Percentiles rank a stretch among this genome's conserved stretches.
phyloP scores from a whole-genome alignment of 2,329 filamentous ascomycete genomes.

The Aspergillus brasiliensis region DNA sequence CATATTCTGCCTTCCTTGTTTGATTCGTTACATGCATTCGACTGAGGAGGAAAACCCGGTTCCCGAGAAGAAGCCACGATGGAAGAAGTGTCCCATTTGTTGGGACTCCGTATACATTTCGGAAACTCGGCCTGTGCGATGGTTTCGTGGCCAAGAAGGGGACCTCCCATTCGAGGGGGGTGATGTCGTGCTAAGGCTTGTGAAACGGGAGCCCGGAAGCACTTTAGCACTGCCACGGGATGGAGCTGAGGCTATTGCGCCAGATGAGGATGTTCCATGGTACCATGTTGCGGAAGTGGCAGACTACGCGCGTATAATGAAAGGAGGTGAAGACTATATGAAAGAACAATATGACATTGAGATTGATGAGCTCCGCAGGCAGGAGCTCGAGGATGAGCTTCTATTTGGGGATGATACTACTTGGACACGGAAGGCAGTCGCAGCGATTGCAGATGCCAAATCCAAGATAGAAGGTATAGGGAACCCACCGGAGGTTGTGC shows the following conservation, averaged over 20 bases:
- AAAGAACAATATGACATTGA: constrained; percentile 75
- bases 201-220: constrained; percentile 76
- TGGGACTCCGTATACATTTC: constrained; percentile 92
- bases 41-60: constrained; percentile 67
- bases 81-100: constrained; percentile 96
- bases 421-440: constrained; percentile 84
- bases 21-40: constrained; percentile 95
- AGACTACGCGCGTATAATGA: constrained; percentile 95
- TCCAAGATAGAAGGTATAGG: constrained; percentile 72
- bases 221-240: constrained; percentile 87
- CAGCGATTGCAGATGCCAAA: constrained; percentile 71
- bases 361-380: constrained; percentile 69
- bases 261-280: constrained; percentile 84
- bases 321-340: constrained; percentile 89
- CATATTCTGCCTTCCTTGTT: constrained; percentile 91
- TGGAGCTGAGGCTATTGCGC: constrained; percentile 68
- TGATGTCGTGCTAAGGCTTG: constrained; percentile 85
- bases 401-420: constrained; percentile 92
- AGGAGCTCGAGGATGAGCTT: constrained; percentile 86
- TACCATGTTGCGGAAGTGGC: constrained; percentile 90
- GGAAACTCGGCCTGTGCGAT: constrained; percentile 84
- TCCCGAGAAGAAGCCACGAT: constrained; percentile 71
- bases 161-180: constrained; percentile 78
- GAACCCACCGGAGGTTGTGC: constrained; percentile 59
- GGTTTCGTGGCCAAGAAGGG: constrained; percentile 86